Evolutionary conservation across 1,284 basidiomycete species (phyloP), one percentile per base, ranked within the genome.

Genomic region (Tilletiaria anomala): DNA sequence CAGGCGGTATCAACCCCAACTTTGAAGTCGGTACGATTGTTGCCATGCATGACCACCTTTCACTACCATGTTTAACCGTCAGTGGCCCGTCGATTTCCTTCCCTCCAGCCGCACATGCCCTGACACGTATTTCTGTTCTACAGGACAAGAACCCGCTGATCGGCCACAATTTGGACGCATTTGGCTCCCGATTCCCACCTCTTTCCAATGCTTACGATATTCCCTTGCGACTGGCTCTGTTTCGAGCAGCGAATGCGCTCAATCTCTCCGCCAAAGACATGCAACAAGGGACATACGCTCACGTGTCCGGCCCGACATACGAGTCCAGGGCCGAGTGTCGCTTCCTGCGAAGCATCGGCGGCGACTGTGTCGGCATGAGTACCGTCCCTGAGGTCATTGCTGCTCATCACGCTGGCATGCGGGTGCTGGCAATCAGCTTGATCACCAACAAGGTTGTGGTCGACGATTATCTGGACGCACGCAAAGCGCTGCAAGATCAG

Each of bases 301-400:
- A 83, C 80, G 84, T 87, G 31, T 74, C 76, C 19, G 61, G 61
- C 1, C 83, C 83, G 1, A 80, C 81, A 4, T 87, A 86, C 64
- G 84, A 87, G 68, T 81, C 80, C 0, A 76, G 56, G 16, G 53
- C 53, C 14, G 57, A 60, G 22, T 54, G 51, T 6, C 29, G 35
- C 3, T 56, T 57, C 35, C 37, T 60, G 5, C 45, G 48, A 6
- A 32, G 22, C 8, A 47, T 47, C 5, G 57, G 57, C 10, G 57
- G 54, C 14, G 82, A 84, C 55, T 80, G 84, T 6, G 83, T 86
- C 2, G 83, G 83, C 2, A 86, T 87, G 83, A 83, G 80, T 52
- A 87, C 84, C 0, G 75, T 86, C n/a, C 83, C 83, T 0, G 83
- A 87, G 69, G 82, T 86, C n/a, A 70, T 86, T 15, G 80, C 77